Percentiles rank a stretch among this genome's conserved stretches.
phyloP scores from a whole-genome alignment of 441 rosid species.

The Melastoma candidum region DNA sequence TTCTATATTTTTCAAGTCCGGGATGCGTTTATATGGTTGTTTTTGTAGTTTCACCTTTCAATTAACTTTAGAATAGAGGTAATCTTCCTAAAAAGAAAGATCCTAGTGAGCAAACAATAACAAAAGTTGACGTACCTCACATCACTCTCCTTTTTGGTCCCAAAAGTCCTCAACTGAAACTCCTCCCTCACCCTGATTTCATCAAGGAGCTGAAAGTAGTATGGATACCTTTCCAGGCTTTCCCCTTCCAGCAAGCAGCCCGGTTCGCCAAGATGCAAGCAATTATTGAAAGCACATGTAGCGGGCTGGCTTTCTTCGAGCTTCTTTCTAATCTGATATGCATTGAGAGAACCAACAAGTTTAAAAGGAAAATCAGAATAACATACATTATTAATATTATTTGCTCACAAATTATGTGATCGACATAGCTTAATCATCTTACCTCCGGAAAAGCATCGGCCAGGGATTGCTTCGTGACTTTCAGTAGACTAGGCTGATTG shows the following conservation, averaged over 20 bases:
- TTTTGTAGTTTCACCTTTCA: no score
- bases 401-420: no score
- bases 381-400: no score
- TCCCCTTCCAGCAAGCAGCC: slow-evolving; percentile 70
- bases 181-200: slow-evolving; percentile 82
- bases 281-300: slow-evolving; percentile 66
- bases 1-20: no score
- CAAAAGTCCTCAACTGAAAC: slow-evolving; percentile 75
- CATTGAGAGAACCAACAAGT: neutral
- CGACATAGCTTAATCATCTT: slow-evolving; percentile 8
- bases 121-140: slow-evolving; percentile 46
- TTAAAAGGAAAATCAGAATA: neutral
- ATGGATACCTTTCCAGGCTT: slow-evolving; percentile 71
- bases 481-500: slow-evolving; percentile 77
- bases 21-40: no score
- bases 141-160: slow-evolving; percentile 74
- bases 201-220: slow-evolving; percentile 69
- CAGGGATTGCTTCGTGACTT: slow-evolving; percentile 87
- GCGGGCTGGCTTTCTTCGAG: slow-evolving; percentile 30
- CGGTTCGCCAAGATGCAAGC: slow-evolving; percentile 80
- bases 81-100: no score
- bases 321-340: slow-evolving; percentile 38
- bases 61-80: no score
- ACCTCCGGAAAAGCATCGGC: slow-evolving; percentile 86
- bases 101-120: neutral